phyloP scores from a whole-genome alignment of 768 basidiomycete genomes.

The Pleurotus tuber-regium region DNA sequence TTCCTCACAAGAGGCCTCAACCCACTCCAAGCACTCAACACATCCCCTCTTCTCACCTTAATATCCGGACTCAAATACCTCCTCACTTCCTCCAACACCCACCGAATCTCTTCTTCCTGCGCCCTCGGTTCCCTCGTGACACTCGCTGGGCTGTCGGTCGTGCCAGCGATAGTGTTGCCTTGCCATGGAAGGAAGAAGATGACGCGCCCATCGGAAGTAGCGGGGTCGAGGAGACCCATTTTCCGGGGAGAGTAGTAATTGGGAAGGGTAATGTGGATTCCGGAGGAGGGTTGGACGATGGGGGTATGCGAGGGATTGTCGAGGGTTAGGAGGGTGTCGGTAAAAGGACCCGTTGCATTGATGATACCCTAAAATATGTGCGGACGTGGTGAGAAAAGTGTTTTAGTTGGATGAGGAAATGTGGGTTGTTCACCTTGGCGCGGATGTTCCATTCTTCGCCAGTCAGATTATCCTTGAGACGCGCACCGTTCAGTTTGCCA shows the following conservation, averaged over 20 bases:
- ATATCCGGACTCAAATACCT: conserved; percentile 90
- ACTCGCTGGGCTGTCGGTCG: conserved; percentile 81
- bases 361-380: conserved; percentile 83
- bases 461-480: conserved; percentile 77
- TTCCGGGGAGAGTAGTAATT: conserved; percentile 94
- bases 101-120: conserved; percentile 91
- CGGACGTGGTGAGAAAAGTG: not conserved
- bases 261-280: conserved; percentile 94
- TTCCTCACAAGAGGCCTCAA: conserved; percentile 88
- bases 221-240: conserved; percentile 94
- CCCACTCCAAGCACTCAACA: conserved; percentile 93
- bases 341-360: conserved; percentile 96
- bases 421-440: conserved; percentile 54
- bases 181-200: conserved; percentile 99
- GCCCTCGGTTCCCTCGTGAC: conserved; percentile 78
- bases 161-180: conserved; percentile 95
- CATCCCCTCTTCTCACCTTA: conserved; percentile 91
- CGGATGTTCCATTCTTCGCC: conserved; percentile 80
- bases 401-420: conserved; percentile 6
- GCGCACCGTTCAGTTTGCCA: conserved; percentile 71
- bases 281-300: conserved; percentile 91
- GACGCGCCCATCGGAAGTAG: conserved; percentile 94
- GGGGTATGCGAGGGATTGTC: conserved; percentile 75
- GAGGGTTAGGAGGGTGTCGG: conserved; percentile 80
- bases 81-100: conserved; percentile 93